Evolutionary conservation across 257 asterid species (phyloP).

Genomic region (Solanum megistacrolobum): DNA sequence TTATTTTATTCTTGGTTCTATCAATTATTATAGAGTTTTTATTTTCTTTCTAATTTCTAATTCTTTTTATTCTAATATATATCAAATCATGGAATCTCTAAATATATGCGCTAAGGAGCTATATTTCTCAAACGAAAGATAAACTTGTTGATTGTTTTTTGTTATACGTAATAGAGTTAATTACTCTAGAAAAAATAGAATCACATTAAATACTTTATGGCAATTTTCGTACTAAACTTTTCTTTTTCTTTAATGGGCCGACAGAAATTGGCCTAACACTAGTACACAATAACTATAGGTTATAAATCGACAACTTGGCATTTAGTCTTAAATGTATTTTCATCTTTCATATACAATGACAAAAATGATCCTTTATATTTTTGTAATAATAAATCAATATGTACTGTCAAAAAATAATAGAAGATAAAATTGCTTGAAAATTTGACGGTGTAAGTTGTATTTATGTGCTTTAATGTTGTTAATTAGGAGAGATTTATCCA

Average conservation of each 20-base stretch:
- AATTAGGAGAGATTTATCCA: background rate
- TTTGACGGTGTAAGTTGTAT: background rate
- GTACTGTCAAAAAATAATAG: background rate
- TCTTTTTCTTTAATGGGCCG: background rate
- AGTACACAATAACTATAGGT: background rate
- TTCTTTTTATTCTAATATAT: background rate
- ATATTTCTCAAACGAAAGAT: too few species aligned
- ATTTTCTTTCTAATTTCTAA: too few species aligned
- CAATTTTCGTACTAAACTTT: background rate
- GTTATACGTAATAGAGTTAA: background rate
- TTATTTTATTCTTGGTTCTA: background rate
- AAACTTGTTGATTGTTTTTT: too few species aligned
- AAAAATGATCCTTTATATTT: background rate
- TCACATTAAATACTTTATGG: background rate
- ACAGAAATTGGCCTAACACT: background rate
- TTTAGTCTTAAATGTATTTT: background rate
- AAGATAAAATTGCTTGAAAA: background rate
- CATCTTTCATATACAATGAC: background rate
- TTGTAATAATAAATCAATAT: too few species aligned
- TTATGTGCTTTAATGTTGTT: background rate
- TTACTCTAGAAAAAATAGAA: background rate
- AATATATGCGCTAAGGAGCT: background rate
- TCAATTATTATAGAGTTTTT: background rate
- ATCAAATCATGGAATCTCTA: too few species aligned
- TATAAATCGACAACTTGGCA: background rate